Percentiles rank a stretch among this genome's conserved stretches.
Evolutionary conservation across 345 rosid genomes (phyloP).

Genomic region (Boechera retrofracta): DNA sequence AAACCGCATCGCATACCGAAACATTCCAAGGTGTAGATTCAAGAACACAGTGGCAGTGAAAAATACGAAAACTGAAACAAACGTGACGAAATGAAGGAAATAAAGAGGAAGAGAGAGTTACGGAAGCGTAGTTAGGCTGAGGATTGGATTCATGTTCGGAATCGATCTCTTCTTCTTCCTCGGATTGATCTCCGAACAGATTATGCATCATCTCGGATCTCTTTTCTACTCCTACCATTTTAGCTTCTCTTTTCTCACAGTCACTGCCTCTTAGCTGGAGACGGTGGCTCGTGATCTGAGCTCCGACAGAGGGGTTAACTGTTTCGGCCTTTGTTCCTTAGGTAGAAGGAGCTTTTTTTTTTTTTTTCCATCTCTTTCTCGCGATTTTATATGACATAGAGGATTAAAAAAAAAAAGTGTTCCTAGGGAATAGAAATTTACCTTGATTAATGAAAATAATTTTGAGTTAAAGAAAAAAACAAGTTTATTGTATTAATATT

Average conservation of each 20-base stretch:
- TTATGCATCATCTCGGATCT: slow-evolving; percentile 97
- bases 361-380: background rate
- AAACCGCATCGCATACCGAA: slow-evolving; percentile 9
- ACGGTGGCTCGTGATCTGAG: slow-evolving; percentile 35
- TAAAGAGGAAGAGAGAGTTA: slow-evolving; percentile 37
- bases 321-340: background rate
- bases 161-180: slow-evolving; percentile 86
- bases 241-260: slow-evolving; percentile 26
- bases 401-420: too few relatives aligned
- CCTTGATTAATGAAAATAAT: too few relatives aligned
- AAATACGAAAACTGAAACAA: background rate
- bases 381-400: background rate
- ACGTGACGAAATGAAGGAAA: background rate
- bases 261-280: slow-evolving; percentile 7
- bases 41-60: background rate
- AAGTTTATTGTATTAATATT: too few relatives aligned
- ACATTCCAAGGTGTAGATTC: background rate
- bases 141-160: slow-evolving; percentile 98
- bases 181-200: slow-evolving; percentile 95
- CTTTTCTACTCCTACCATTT: slow-evolving; percentile 87
- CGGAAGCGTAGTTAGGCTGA: slow-evolving; percentile 82
- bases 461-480: too few relatives aligned
- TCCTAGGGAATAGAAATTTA: too few relatives aligned
- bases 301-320: slow-evolving; percentile 33
- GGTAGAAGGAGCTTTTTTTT: background rate